Conservation (phyloP, 306 rosid genomes). For the barrel medic (Medicago truncatula) region DNA sequence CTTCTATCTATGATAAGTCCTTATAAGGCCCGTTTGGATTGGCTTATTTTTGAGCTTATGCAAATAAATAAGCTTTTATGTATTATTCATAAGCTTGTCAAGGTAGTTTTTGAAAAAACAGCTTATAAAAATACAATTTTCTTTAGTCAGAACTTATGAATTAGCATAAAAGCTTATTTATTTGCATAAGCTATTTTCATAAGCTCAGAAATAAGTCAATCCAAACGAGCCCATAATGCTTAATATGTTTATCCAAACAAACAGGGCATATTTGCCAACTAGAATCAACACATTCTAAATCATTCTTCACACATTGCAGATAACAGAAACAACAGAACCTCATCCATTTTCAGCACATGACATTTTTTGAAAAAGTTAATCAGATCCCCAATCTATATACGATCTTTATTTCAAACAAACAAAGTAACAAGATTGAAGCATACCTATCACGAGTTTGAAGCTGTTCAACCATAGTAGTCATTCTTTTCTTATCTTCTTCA, state of each 20-base stretch:
- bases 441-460: constrained; percentile 85
- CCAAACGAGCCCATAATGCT: too few species aligned
- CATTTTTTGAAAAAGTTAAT: neutral
- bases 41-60: too few species aligned
- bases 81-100: too few species aligned
- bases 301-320: neutral
- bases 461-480: constrained; percentile 63
- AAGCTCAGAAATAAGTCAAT: neutral
- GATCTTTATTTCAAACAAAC: neutral
- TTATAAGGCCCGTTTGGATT: too few species aligned
- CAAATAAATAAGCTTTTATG: too few species aligned
- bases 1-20: neutral
- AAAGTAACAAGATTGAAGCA: neutral
- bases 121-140: too few species aligned
- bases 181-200: too few species aligned
- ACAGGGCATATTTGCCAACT: neutral
- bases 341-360: neutral
- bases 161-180: too few species aligned
- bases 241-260: neutral
- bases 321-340: neutral
- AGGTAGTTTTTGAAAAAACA: too few species aligned
- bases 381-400: constrained; percentile 31
- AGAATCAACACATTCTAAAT: constrained; percentile 7
- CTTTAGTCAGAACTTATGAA: too few species aligned
- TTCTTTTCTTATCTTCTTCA: constrained; percentile 64